Percentiles rank a stretch among this genome's conserved stretches.
Evolutionary conservation across 331 rosid species (phyloP).

Genomic region (Acacia concinna): DNA sequence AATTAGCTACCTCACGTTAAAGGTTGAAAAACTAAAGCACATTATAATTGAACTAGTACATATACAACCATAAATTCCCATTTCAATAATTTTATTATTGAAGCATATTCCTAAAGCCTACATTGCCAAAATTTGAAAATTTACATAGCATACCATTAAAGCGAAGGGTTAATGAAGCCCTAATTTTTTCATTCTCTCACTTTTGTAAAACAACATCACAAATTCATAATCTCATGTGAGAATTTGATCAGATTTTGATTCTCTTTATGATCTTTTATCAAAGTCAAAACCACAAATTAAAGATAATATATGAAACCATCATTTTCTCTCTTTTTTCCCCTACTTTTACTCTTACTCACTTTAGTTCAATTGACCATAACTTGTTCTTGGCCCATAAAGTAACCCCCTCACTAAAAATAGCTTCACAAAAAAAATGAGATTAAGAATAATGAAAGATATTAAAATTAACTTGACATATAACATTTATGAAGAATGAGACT

Average conservation of each 20-base stretch:
- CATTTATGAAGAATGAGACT: too few relatives aligned
- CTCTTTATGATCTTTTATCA: slow-evolving; percentile 32
- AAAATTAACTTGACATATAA: too few relatives aligned
- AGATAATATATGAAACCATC: slow-evolving; percentile 28
- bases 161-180: background rate
- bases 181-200: background rate
- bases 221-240: slow-evolving; percentile 26
- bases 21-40: too few relatives aligned
- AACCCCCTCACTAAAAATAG: slow-evolving; percentile 25
- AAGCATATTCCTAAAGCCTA: too few relatives aligned
- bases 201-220: slow-evolving; percentile 28
- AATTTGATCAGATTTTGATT: slow-evolving; percentile 31
- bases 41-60: too few relatives aligned
- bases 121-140: too few relatives aligned
- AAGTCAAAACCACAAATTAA: slow-evolving; percentile 26
- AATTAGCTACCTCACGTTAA: too few relatives aligned
- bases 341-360: background rate
- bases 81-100: too few relatives aligned
- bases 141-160: too few relatives aligned
- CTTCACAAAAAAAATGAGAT: background rate
- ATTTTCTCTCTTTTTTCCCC: slow-evolving; percentile 1
- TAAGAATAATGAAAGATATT: too few relatives aligned
- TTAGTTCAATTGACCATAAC: slow-evolving; percentile 40
- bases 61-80: too few relatives aligned
- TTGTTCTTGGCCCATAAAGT: slow-evolving; percentile 32